Evolutionary conservation across 176 grass and related monocot genomes (phyloP).

Genomic region (Musa troglodytarum): DNA sequence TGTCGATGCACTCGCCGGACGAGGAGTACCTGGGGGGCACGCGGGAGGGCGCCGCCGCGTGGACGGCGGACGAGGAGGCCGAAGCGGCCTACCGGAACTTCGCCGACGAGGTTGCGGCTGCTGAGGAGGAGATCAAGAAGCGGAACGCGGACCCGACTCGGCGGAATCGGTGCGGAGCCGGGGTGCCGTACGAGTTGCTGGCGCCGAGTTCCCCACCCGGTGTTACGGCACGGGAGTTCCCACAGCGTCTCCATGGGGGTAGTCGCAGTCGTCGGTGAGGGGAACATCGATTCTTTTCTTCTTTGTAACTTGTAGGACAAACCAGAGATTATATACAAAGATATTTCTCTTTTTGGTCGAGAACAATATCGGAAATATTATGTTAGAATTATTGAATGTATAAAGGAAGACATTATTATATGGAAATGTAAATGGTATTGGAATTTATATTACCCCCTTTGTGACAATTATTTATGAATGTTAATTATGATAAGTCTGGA

Average conservation of each 20-base stretch:
- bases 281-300: too few species aligned
- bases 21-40: slow-evolving; percentile 94
- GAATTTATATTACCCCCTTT: too few species aligned
- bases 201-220: slow-evolving; percentile 74
- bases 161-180: slow-evolving; percentile 77
- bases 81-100: slow-evolving; percentile 49
- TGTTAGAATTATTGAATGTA: too few species aligned
- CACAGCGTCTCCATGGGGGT: slow-evolving; percentile 69
- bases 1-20: slow-evolving; percentile 95
- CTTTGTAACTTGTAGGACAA: too few species aligned
- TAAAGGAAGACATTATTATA: too few species aligned
- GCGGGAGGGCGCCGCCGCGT: slow-evolving; percentile 38
- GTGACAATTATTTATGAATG: too few species aligned
- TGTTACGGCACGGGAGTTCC: slow-evolving; percentile 89
- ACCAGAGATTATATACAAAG: too few species aligned
- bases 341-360: too few species aligned
- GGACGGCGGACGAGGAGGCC: slow-evolving; percentile 74
- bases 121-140: slow-evolving; percentile 62
- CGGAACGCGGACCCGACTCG: slow-evolving; percentile 48
- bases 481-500: too few species aligned
- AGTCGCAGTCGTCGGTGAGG: too few species aligned
- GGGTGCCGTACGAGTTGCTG: slow-evolving; percentile 89
- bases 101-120: slow-evolving; percentile 44
- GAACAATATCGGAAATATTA: too few species aligned
- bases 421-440: too few species aligned